Base-by-base conservation (phyloP, 305 asterid species). In the Fraxinus platypoda region DNA sequence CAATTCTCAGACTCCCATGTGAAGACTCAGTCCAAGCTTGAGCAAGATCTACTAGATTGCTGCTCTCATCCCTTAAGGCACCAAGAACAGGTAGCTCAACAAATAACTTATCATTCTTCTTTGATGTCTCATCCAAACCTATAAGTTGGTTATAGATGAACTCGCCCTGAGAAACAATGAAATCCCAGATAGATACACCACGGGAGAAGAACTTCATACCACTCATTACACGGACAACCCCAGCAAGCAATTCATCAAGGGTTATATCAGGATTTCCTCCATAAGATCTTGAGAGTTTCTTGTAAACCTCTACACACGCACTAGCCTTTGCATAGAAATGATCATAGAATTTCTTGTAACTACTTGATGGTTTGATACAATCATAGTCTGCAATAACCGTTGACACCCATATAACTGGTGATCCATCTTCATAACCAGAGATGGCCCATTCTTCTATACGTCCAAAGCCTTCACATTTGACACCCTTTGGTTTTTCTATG, bases 371-470 rank as follows among this genome's bases (percentile, higher is more conserved):
- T 86, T 93, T 96, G 72, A 90, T 11, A 83, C 99, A 96, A 31
- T 94, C 99, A 85, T 96, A 94, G 84, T 96, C 98, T 81, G 98
- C 97, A 68, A 89, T 52, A 57, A 89, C 94, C 25, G 99, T 96
- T 33, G 98, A 87, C 79, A 96, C 83, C 98, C 99, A 96, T 86
- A 96, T 84, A 30, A 93, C 92, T 28, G 98, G 97, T 0, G 87
- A 88, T 73, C 98, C 99, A 30, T 94, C 98, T 86, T 96, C 99
- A 85, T 93, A 94, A 79, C 99, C 98, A 86, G 99, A 96, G 81
- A 96, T 94, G 49, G 98, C 89, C 99, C 99, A 94, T 81, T 91
- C 95, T 83, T 95, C 99, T 33, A 95, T 83, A n/a, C 98, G 95
- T 31, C 99, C 98, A 87, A 94, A 96, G 83, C 97, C 97, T 87